Evolutionary conservation across 2,329 filamentous ascomycete species (phyloP).

Genomic region (Ramichloridium luteum): DNA sequence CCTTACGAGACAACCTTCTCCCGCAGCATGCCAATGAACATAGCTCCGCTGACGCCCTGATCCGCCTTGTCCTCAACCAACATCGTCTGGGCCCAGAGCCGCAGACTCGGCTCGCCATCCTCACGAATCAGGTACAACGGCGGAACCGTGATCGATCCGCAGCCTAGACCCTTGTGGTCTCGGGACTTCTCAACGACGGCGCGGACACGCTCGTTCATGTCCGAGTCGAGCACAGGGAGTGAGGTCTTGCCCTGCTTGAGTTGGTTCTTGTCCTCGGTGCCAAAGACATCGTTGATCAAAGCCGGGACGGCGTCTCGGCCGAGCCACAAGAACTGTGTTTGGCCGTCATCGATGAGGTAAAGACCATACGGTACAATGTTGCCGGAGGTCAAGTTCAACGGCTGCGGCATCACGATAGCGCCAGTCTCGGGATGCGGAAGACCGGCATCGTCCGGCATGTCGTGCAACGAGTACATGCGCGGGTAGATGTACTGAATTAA

Average conservation of each 20-base stretch:
- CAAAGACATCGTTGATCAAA: slow-evolving; percentile 80
- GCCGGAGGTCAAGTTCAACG: slow-evolving; percentile 77
- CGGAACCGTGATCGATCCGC: slow-evolving; percentile 84
- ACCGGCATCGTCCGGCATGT: slow-evolving; percentile 92
- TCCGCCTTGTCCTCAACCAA: slow-evolving; percentile 91
- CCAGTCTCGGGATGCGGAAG: slow-evolving; percentile 74
- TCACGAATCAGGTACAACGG: slow-evolving; percentile 89
- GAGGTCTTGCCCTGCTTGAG: slow-evolving; percentile 84
- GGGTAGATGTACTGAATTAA: slow-evolving; percentile 78
- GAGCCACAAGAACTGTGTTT: slow-evolving; percentile 96
- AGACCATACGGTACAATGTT: slow-evolving; percentile 78
- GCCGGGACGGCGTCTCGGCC: slow-evolving; percentile 87
- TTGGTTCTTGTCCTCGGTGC: slow-evolving; percentile 67
- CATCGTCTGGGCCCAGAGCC: slow-evolving; percentile 93
- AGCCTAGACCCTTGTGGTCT: slow-evolving; percentile 74
- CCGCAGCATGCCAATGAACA: slow-evolving; percentile 83
- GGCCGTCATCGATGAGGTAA: slow-evolving; percentile 92
- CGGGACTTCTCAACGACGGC: slow-evolving; percentile 85
- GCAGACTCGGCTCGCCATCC: slow-evolving; percentile 88
- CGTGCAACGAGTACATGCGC: slow-evolving; percentile 64
- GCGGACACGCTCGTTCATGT: slow-evolving; percentile 90
- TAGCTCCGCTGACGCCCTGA: slow-evolving; percentile 79
- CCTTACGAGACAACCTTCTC: slow-evolving; percentile 65
- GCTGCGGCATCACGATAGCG: slow-evolving; percentile 75
- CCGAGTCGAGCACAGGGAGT: slow-evolving; percentile 78